Conservation (phyloP, 371 early-diverging fungal genomes). For the Zychaea mexicana region DNA sequence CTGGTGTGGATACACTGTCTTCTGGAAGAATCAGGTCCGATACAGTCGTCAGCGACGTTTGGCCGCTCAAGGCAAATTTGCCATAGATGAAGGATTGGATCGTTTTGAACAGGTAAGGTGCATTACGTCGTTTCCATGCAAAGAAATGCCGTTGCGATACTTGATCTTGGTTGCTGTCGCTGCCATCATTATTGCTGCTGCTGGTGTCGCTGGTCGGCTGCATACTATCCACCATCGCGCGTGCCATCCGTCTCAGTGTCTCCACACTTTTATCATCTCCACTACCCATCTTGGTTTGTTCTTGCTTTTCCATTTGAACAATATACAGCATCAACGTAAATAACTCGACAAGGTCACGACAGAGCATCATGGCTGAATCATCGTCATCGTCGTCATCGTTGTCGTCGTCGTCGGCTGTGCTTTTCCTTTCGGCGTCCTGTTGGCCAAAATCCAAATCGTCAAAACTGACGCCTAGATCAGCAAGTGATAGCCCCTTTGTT, state of each 20-base stretch:
- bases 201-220: neutral
- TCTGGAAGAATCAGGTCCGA: slow-evolving; percentile 21
- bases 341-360: slow-evolving; percentile 33
- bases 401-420: slow-evolving; percentile 1
- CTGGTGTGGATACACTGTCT: slow-evolving; percentile 26
- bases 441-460: slow-evolving; percentile 32
- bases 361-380: neutral
- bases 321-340: slow-evolving; percentile 42
- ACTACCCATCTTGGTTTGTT: no score
- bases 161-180: neutral
- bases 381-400: slow-evolving; percentile 11
- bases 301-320: slow-evolving; percentile 27
- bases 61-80: slow-evolving; percentile 33
- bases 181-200: neutral
- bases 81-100: slow-evolving; percentile 52
- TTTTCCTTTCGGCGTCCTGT: neutral
- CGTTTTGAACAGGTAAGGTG: slow-evolving; percentile 50
- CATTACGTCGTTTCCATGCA: slow-evolving; percentile 48
- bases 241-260: neutral
- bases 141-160: slow-evolving; percentile 25
- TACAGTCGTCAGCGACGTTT: slow-evolving; percentile 9
- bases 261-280: neutral
- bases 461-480: slow-evolving; percentile 44
- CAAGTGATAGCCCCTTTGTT: slow-evolving; percentile 29
- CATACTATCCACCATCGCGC: neutral